Evolutionary conservation across 176 grass and related monocot species (phyloP), one percentile per base, ranked within the genome.

Genomic region (Poa pratensis): DNA sequence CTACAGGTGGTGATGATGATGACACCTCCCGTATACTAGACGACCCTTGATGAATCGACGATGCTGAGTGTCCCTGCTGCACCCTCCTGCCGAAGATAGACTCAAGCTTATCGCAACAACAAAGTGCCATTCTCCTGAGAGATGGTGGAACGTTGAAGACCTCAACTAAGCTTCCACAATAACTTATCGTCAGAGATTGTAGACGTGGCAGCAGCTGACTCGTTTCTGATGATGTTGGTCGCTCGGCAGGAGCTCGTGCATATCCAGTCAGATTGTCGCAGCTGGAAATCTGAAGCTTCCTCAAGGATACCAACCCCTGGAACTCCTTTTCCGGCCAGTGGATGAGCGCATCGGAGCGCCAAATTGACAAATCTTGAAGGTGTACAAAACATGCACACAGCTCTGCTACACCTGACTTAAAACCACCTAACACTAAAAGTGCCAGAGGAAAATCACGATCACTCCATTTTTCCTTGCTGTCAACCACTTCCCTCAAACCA

Each of bases 201-300:
- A 65, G 62, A 65, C 62, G 4, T 17, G 62, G 62, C 5, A 65
- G 62, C 27, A 65, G 62, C 62, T 17, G 62, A 2, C 27, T 65
- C 5, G 27, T 17, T 65, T 32, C 14, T 65, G 62, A 65, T 32
- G 62, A 65, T 28, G 62, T 17, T 32, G 62, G 6, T 32, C 13
- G 1, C 14, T 65, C 62, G 0, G 62, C 4, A 34, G 27, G 14
- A 65, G 62, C 24, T 65, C 10, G 14, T 17, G 62, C 13, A 40
- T 69, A 69, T 40, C 66, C 66, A 40, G 9, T 69, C 34, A 69
- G 3, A 10, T 40, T 69, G 0, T 1, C 4, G 18, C 66, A 69
- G 4, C 3, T 0, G 0, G 0, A 0, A 1, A 68, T 39, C 1
- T 1, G 0, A 32, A 66, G 62, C 27, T 0, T 69, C 66, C 66